Conservation (phyloP, 2,329 filamentous ascomycete genomes). For the Scytalidium lignicola region DNA sequence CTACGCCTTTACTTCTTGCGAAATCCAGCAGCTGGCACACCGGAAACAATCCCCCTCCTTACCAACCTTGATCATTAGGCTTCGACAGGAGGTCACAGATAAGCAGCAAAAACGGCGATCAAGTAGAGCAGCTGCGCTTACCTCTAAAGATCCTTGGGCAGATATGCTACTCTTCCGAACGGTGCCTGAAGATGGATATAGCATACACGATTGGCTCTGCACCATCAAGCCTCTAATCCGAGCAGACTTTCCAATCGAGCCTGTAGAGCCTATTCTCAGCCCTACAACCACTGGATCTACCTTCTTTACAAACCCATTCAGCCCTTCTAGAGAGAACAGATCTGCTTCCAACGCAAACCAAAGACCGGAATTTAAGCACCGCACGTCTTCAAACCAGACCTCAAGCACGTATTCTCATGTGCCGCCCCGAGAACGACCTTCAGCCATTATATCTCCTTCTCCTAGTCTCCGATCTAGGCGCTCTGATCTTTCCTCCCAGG, state of each 20-base stretch:
- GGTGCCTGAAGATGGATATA: slow-evolving; percentile 44
- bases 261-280: slow-evolving; percentile 17
- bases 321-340: slow-evolving; percentile 11
- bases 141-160: slow-evolving; percentile 23
- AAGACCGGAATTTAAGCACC: slow-evolving; percentile 36
- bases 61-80: slow-evolving; percentile 53
- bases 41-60: slow-evolving; percentile 56
- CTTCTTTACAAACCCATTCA: slow-evolving; percentile 27
- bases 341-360: slow-evolving; percentile 10
- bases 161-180: slow-evolving; percentile 52
- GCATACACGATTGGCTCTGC: slow-evolving; percentile 54
- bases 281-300: slow-evolving; percentile 22
- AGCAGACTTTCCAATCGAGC: slow-evolving; percentile 26
- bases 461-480: slow-evolving; percentile 57
- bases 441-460: slow-evolving; percentile 51
- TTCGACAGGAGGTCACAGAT: slow-evolving; percentile 48
- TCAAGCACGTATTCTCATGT: slow-evolving; percentile 37
- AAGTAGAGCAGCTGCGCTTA: slow-evolving; percentile 54
- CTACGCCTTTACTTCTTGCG: slow-evolving; percentile 26
- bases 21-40: slow-evolving; percentile 51
- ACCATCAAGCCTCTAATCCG: slow-evolving; percentile 32
- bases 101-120: slow-evolving; percentile 61
- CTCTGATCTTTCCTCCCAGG: slow-evolving; percentile 51
- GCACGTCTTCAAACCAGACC: slow-evolving; percentile 41
- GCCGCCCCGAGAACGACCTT: slow-evolving; percentile 33